Evolutionary conservation across 75 land plant genomes (phyloP), one percentile per base, ranked within the genome.

Genomic region (Pinus albicaulis): DNA sequence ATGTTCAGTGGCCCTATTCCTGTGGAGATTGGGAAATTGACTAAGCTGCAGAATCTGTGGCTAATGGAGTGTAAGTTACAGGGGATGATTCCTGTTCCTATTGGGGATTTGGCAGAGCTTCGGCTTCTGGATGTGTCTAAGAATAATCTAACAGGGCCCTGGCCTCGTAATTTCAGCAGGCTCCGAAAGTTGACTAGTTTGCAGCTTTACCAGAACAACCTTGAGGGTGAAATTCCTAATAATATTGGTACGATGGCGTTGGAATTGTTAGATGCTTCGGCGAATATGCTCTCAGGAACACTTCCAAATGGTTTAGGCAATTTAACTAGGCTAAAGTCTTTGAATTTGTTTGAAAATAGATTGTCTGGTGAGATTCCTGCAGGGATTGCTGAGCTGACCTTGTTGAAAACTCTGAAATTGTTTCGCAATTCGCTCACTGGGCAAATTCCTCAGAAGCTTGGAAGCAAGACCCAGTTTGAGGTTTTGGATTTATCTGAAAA

Each of bases 1-100:
- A 80, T 80, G 52, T 79, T 89, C 14, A 73, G 77, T 2, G 80
- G 91, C n/a, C 76, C 63, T 0, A 72, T 93, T 23, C 94, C 96
- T 20, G n/a, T 59, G n/a, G 74, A 76, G 19, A 65, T 93, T 16
- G 86, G 89, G 3, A 83, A 85, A 24, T 71, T 92, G 64, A 74
- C 69, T 2, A 88, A 86, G 24, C 82, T 93, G 38, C 66, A 76
- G 55, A 61, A 26, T 41, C 60, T 93, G 28, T 85, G 79, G 72
- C 31, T 86, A 8, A 55, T 76, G 4, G 12, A 26, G 44, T 74
- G 84, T 57, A 83, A 83, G 60, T 86, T 93, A 38, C 31, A 83
- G 34, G 92, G 94, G 7, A 66, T 56, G 19, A 91, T 93, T 14
- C 96, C 94, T 13, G 80, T 48, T 3, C 69, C 80, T 0, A 72